Base-by-base conservation (phyloP, 1,139 yeast genomes). In the Saccharomyces hybrid region DNA sequence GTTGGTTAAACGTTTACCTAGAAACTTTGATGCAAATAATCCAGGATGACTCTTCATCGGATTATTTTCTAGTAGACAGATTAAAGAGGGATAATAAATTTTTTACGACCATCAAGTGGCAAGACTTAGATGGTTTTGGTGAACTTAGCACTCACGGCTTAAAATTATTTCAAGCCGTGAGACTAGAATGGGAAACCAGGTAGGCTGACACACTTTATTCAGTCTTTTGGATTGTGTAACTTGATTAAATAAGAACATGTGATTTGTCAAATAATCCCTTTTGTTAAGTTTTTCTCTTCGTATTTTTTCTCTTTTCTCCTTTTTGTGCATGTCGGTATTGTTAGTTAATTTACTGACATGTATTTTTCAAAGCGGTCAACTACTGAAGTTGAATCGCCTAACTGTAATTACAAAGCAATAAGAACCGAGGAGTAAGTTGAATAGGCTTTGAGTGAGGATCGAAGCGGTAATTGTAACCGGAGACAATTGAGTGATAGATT, bases 61-160 rank as follows among this genome's bases (percentile, higher is more conserved):
- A 38, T 16, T 38, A 38, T 3, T 56, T 32, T 26, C 34, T 49
- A 25, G 52, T 55, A n/a, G 44, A 51, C 20, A 56, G 55, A n/a
- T 48, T 57, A 26, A 54, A 31, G 53, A 57, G 41, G 65, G 70
- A 48, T 54, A 63, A 38, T 63, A 47, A 53, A 23, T 58, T 56
- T 27, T 41, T 42, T 27, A 54, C 68, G 47, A 54, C 56, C 7
- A 63, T 72, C 3, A 51, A 56, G 5, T 85, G 91, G 95, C 73
- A 74, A 2, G 77, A 81, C 1, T 70, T 85, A 57, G 96, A 89
- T 64, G 96, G 96, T 0, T 76, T 76, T 60, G 77, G 77, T 57
- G 96, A 96, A 0, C 75, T 83, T 0, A 62, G 66, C 14, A 73
- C 74, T 50, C 76, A 77, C 52, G 95, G 95, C 0, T 56, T 72